phyloP scores from a whole-genome alignment of 2,329 filamentous ascomycete genomes.

The Fusarium sp. region DNA sequence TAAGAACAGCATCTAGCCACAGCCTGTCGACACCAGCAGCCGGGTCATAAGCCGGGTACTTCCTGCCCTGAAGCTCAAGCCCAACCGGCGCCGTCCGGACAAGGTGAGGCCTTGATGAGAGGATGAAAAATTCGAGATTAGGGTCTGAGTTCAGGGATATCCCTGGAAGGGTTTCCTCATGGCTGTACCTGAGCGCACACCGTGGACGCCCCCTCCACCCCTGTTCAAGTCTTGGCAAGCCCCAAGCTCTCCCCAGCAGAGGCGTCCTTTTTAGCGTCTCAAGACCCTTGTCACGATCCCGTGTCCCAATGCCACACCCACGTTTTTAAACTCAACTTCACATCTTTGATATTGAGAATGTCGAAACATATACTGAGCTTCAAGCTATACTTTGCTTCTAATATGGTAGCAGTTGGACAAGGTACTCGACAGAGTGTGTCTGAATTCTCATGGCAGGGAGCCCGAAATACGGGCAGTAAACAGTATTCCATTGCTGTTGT shows the following conservation, averaged over 20 bases:
- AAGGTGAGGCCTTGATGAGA: slow-evolving; percentile 40
- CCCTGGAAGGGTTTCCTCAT: slow-evolving; percentile 32
- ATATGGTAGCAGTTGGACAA: background rate
- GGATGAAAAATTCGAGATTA: slow-evolving; percentile 45
- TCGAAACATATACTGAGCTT: slow-evolving; percentile 19
- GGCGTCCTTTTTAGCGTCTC: slow-evolving; percentile 45
- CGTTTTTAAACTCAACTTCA: slow-evolving; percentile 46
- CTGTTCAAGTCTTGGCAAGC: slow-evolving; percentile 36
- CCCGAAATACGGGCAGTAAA: background rate
- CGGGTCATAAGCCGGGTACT: slow-evolving; percentile 41
- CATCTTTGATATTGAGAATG: slow-evolving; percentile 35
- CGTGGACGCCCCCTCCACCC: slow-evolving; percentile 39
- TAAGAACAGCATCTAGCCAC: background rate
- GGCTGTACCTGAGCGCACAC: slow-evolving; percentile 29
- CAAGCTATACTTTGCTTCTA: background rate
- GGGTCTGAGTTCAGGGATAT: slow-evolving; percentile 41
- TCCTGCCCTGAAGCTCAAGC: slow-evolving; percentile 38
- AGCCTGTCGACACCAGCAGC: slow-evolving; percentile 36
- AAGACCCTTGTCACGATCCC: slow-evolving; percentile 47
- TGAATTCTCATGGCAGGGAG: background rate
- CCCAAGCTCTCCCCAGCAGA: slow-evolving; percentile 38
- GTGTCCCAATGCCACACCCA: slow-evolving; percentile 47
- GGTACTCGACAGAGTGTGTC: background rate
- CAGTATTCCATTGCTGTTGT: background rate
- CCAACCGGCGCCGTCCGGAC: slow-evolving; percentile 43